A percentile compares a stretch with the other conserved stretches of the same genome.
Conservation (phyloP, 768 basidiomycete genomes). For the Phaffia tasmanica region DNA sequence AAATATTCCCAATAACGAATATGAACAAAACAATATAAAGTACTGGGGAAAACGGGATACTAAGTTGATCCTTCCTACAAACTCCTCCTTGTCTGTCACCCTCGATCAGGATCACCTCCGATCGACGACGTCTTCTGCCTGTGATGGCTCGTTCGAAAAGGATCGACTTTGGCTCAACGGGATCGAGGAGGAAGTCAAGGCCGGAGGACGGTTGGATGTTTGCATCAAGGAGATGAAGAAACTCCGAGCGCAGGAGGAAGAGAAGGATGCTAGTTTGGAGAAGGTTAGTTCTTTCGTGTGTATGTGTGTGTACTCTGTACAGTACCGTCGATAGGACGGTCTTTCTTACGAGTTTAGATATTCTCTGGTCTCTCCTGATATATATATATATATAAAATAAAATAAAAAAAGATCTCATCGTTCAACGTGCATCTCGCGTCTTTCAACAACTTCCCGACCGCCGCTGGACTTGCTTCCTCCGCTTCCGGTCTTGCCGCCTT, state of each 20-base stretch:
- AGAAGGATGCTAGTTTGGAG: slow-evolving; percentile 25
- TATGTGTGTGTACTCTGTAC: background rate
- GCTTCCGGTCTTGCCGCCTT: slow-evolving; percentile 96
- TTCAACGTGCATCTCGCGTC: slow-evolving; percentile 79
- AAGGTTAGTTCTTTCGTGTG: slow-evolving; percentile 13
- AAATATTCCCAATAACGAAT: too few species aligned
- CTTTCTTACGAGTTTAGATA: background rate
- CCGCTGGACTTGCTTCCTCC: slow-evolving; percentile 92
- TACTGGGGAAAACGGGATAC: slow-evolving; percentile 99
- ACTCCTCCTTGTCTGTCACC: slow-evolving; percentile 95
- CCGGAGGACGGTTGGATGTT: slow-evolving; percentile 61
- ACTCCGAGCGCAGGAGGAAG: slow-evolving; percentile 65
- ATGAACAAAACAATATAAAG: slow-evolving; percentile 32
- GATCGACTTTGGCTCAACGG: slow-evolving; percentile 95
- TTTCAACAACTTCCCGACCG: slow-evolving; percentile 98
- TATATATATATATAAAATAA: background rate
- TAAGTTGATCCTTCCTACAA: slow-evolving; percentile 86
- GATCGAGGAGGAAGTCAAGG: slow-evolving; percentile 75
- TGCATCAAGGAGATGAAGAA: slow-evolving; percentile 81
- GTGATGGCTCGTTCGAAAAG: slow-evolving; percentile 56
- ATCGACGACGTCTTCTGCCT: slow-evolving; percentile 83
- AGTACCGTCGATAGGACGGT: background rate
- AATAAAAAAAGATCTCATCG: slow-evolving; percentile 48
- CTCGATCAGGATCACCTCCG: slow-evolving; percentile 91
- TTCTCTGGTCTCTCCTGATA: background rate